Conservation (phyloP, 306 rosid species). For the Crotalaria pallida region DNA sequence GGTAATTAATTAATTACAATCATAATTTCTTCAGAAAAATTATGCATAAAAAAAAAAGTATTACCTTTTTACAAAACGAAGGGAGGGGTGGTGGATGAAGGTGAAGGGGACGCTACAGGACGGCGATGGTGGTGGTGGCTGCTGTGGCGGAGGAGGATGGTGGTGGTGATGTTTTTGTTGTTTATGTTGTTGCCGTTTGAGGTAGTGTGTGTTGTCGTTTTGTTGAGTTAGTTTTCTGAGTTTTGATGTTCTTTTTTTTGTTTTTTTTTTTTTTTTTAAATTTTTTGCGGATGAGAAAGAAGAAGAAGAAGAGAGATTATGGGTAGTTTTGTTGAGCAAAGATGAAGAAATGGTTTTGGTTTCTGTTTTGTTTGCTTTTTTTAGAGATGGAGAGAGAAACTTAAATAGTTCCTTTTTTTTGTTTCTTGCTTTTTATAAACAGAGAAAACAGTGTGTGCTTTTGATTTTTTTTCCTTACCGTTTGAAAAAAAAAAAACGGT, state of each 20-base stretch:
- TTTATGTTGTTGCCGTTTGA: background rate
- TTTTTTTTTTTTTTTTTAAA: slow-evolving; percentile 17
- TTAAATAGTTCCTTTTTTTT: background rate
- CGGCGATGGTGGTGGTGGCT: background rate
- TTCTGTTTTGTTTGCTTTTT: background rate
- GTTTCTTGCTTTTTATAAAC: background rate
- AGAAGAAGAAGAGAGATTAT: background rate
- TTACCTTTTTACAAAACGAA: background rate
- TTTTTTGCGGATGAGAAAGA: background rate
- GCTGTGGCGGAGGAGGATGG: background rate
- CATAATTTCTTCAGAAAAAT: background rate
- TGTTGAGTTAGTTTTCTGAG: slow-evolving; percentile 1
- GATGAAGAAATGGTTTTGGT: background rate
- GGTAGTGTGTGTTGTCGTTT: background rate
- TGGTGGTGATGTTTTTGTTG: background rate
- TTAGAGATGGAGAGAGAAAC: background rate
- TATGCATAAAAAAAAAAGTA: no score
- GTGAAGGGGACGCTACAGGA: background rate
- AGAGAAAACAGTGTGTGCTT: background rate
- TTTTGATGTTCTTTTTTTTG: slow-evolving; percentile 7
- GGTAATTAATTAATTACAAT: background rate
- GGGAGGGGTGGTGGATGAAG: background rate
- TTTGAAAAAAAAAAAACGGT: no score
- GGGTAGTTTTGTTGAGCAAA: no score
- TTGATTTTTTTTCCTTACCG: no score